Base-by-base conservation (phyloP, 73 alveolate species). In the Blepharisma japonicum region DNA sequence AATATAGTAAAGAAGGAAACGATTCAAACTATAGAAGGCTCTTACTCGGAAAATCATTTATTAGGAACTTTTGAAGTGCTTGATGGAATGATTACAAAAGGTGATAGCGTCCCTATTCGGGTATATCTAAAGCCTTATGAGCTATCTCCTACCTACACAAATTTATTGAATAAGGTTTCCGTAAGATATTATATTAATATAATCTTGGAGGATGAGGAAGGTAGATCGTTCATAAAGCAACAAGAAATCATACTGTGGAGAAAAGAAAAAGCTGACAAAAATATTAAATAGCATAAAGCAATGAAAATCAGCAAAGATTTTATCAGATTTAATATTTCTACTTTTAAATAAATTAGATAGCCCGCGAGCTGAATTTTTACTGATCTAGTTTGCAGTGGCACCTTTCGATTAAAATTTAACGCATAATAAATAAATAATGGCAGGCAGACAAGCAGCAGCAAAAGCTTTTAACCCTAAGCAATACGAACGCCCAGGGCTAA, bases 61-160 rank as follows among this genome's bases (percentile, higher is more conserved):
- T 80, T 89, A 55, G 82, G 79, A 45, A 87, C 90, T 77, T 94
- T 79, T 85, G 99, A 91, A 70, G 89, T 94, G 50, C 89, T 94
- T 88, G 99, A 94, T 87, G 99, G 99, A 5, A 94, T 94, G 1
- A 97, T 97, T 3, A 90, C 86, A 14, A 94, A 90, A 67, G 95
- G 96, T 55, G 99, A 89, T 68, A 70, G 87, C 20, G 87, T 94
- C 27, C 99, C 99, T 14, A 77, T 94, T 39, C 83, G 99, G 84
- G 84, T 92, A 56, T 94, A 84, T 77, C 85, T 94, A 45, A 86
- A 91, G 51, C 83, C 94, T 79, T 85, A 86, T 77, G 96, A 92
- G 56, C 85, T 94, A 56, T 91, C 99, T 14, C 97, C 99, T 7
- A 94, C 97, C 53, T 94, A 92, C 86, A 90, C 67, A 6, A 94